These are phyloP conservation scores for Coccinonectria pachysandricola DNA, from an alignment of 2,329 filamentous ascomycete genomes.

Conservation along the genomic window DNA sequence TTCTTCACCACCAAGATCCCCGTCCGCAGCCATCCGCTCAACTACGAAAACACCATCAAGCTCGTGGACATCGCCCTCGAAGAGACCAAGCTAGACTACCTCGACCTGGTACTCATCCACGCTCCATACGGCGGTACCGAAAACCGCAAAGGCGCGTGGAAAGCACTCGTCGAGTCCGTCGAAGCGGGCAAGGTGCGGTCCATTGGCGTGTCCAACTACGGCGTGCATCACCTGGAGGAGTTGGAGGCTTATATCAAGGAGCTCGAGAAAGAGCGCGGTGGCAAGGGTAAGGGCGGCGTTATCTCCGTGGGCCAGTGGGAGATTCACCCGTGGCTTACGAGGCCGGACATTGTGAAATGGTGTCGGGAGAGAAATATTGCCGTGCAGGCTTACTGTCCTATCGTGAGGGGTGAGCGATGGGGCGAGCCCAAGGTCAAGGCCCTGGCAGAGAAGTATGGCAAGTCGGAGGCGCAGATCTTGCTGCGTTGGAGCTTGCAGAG, in stretches of 20 bases:
- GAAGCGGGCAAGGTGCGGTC: slow-evolving; percentile 51
- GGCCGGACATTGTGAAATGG: slow-evolving; percentile 74
- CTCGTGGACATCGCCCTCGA: slow-evolving; percentile 54
- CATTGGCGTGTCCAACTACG: slow-evolving; percentile 57
- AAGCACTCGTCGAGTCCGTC: slow-evolving; percentile 51
- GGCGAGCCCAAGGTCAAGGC: slow-evolving; percentile 55
- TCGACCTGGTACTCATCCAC: slow-evolving; percentile 57
- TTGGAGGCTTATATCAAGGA: slow-evolving; percentile 48
- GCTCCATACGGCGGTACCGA: slow-evolving; percentile 47
- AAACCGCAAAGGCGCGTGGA: slow-evolving; percentile 49
- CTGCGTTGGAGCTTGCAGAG: slow-evolving; percentile 77
- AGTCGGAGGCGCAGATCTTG: slow-evolving; percentile 66
- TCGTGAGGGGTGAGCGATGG: slow-evolving; percentile 58
- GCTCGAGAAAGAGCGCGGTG: slow-evolving; percentile 50
- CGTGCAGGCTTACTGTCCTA: slow-evolving; percentile 52
- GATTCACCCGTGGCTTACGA: slow-evolving; percentile 76
- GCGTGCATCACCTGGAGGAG: slow-evolving; percentile 52
- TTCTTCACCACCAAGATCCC: slow-evolving; percentile 49
- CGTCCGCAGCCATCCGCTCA: slow-evolving; percentile 24
- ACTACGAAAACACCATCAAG: slow-evolving; percentile 54
- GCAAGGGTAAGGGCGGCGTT: slow-evolving; percentile 55
- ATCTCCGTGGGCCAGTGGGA: slow-evolving; percentile 83
- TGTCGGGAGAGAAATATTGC: slow-evolving; percentile 52
- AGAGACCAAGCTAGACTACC: slow-evolving; percentile 52
- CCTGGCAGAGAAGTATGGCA: slow-evolving; percentile 62